phyloP scores from a whole-genome alignment of 2,329 filamentous ascomycete genomes.

The Phialocephala sp. region DNA sequence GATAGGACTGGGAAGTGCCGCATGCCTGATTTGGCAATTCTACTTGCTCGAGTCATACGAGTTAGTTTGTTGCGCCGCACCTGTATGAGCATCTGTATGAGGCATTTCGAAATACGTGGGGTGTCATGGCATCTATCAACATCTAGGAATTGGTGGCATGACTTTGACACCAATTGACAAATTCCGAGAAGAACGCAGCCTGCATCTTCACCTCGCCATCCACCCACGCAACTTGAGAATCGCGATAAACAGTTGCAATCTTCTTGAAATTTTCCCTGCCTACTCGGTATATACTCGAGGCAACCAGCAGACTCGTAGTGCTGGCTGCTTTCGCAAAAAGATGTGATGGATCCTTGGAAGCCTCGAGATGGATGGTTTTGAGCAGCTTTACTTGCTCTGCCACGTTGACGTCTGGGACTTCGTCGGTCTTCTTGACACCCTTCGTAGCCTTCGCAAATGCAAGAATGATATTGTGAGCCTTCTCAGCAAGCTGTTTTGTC shows the following conservation, averaged over 20 bases:
- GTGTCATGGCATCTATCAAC: neutral
- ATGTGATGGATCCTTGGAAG: slow-evolving; percentile 66
- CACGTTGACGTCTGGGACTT: slow-evolving; percentile 50
- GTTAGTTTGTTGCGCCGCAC: neutral
- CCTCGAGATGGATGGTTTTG: slow-evolving; percentile 70
- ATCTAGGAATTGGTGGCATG: slow-evolving; percentile 41
- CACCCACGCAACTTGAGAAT: slow-evolving; percentile 65
- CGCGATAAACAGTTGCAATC: slow-evolving; percentile 68
- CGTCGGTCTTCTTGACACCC: slow-evolving; percentile 51
- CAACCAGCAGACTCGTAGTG: slow-evolving; percentile 70
- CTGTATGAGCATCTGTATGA: neutral
- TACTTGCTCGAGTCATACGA: neutral
- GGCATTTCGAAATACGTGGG: neutral
- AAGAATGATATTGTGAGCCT: slow-evolving; percentile 74
- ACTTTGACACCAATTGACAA: slow-evolving; percentile 74
- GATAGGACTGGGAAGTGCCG: neutral
- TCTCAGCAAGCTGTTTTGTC: slow-evolving; percentile 76
- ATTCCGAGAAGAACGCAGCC: slow-evolving; percentile 71
- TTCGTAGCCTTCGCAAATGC: slow-evolving; percentile 73
- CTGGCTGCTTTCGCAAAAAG: slow-evolving; percentile 78
- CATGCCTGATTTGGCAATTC: neutral
- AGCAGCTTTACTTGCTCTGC: slow-evolving; percentile 58
- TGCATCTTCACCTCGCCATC: slow-evolving; percentile 64
- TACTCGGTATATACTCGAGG: slow-evolving; percentile 62
- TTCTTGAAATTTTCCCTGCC: slow-evolving; percentile 58